Percentiles rank a stretch among this genome's conserved stretches.
Conservation (phyloP, 2,329 filamentous ascomycete genomes). For the Fusarium sp. region DNA sequence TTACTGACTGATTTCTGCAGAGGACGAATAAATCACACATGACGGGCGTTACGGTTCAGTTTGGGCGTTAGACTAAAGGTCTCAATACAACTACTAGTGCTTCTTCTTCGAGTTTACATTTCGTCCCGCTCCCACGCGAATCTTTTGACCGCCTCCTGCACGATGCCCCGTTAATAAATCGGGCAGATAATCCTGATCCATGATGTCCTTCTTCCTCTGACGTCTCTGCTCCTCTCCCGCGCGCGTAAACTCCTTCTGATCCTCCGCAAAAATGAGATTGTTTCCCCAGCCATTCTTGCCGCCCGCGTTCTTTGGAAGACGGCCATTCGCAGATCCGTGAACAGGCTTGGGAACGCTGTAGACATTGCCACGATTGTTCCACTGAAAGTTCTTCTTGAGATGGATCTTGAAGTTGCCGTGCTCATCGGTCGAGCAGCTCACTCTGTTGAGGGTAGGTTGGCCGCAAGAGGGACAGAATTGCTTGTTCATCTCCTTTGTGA, state of each 20-base stretch:
- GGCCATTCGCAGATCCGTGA: slow-evolving; percentile 82
- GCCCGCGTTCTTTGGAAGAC: slow-evolving; percentile 72
- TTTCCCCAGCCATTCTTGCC: slow-evolving; percentile 90
- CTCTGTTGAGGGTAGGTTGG: slow-evolving; percentile 83
- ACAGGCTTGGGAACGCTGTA: slow-evolving; percentile 94
- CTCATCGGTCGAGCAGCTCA: slow-evolving; percentile 84
- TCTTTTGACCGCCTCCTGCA: slow-evolving; percentile 68
- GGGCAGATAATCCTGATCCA: slow-evolving; percentile 95
- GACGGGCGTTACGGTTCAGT: slow-evolving; percentile 32
- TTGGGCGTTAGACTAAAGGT: slow-evolving; percentile 31
- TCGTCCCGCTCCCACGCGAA: slow-evolving; percentile 84
- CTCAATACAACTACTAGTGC: slow-evolving; percentile 48
- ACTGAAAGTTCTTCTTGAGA: slow-evolving; percentile 94
- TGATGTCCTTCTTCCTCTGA: slow-evolving; percentile 79
- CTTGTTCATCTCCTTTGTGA: slow-evolving; percentile 83
- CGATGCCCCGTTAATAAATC: slow-evolving; percentile 84
- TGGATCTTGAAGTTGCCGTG: slow-evolving; percentile 85
- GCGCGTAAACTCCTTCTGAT: slow-evolving; percentile 90
- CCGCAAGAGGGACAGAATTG: slow-evolving; percentile 96
- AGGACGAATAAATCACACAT: slow-evolving; percentile 34
- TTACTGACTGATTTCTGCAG: slow-evolving; percentile 18
- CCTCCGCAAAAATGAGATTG: slow-evolving; percentile 86
- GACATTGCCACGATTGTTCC: slow-evolving; percentile 91
- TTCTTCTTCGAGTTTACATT: slow-evolving; percentile 84
- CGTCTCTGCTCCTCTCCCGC: slow-evolving; percentile 72